Evolutionary conservation across 306 rosid genomes (phyloP).

Genomic region (Gillenia trifoliata): DNA sequence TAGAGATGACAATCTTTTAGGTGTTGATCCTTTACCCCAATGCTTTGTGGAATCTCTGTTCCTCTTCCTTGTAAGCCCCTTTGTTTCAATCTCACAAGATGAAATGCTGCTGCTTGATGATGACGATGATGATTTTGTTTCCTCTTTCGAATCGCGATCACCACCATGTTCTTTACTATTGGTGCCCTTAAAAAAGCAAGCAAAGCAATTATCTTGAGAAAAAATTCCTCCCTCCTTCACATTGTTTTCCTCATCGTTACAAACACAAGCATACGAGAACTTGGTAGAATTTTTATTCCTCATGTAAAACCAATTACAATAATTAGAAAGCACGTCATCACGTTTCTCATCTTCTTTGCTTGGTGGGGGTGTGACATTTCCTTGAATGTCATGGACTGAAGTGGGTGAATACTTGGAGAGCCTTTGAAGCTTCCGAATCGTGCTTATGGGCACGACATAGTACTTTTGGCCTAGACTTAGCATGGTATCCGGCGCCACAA

Average conservation of each 20-base stretch:
- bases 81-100: constrained; percentile 13
- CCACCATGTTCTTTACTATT: constrained; percentile 14
- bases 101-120: constrained; percentile 11
- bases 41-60: constrained; percentile 5
- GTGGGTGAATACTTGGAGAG: constrained; percentile 36
- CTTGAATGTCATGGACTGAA: constrained; percentile 16
- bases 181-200: constrained; percentile 20
- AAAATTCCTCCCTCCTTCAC: constrained; percentile 5
- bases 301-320: background rate
- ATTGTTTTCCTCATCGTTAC: background rate
- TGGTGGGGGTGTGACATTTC: constrained; percentile 12
- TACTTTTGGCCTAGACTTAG: constrained; percentile 56
- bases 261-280: background rate
- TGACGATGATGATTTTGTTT: constrained; percentile 1
- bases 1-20: constrained; percentile 31
- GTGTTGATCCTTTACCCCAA: constrained; percentile 3
- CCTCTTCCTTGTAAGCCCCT: constrained; percentile 22
- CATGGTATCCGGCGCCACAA: constrained; percentile 55
- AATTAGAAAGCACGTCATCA: constrained; percentile 19
- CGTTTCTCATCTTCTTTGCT: constrained; percentile 13
- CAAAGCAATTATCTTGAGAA: constrained; percentile 14
- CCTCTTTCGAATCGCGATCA: constrained; percentile 15
- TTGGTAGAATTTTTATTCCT: background rate
- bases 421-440: constrained; percentile 53
- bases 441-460: constrained; percentile 55